Evolutionary conservation across 805 yeast genomes (phyloP), one percentile per base, ranked within the genome.

Genomic region (Saccharomycopsis amapae): DNA sequence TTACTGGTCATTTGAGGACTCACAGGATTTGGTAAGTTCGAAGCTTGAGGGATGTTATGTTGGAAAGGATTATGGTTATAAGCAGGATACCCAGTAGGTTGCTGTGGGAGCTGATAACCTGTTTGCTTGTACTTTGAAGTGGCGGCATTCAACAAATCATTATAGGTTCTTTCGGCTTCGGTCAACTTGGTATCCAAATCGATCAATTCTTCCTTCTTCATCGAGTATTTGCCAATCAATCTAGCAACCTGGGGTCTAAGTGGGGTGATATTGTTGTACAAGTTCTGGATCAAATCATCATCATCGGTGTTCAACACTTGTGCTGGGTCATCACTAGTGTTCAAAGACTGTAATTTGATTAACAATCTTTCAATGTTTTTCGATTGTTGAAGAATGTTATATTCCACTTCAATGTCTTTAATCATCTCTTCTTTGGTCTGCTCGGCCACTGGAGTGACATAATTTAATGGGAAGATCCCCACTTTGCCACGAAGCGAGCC

Each of bases 401-500:
- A 61, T 60, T 85, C 88, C 49, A 67, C 63, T 52, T 67, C 64
- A 25, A 58, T 53, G 55, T 81, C 83, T 23, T 66, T 62, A 5
- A 64, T 63, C 3, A 81, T 50, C 52, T 88, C 89, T 40, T 73
- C 72, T 2, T 75, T 70, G 0, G 85, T 69, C 30, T 82, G 80
- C 38, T 79, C 82, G 1, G 79, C 75, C 4, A 88, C 66, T 2
- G 88, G 88, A 0, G 85, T 75, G 1, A 93, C 97, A 58, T 93
- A 90, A 60, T 90, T 90, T 48, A 85, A 73, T 0, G 98, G 98
- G 63, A 90, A 88, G 12, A 93, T 81, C 17, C 98, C 98, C 42
- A 79, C 71, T 45, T 72, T 73, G 1, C 96, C 96, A 45, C 75
- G 72, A 42, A 90, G 64, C 4, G 90, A 76, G 13, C 98, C 98